A percentile compares a stretch with the other conserved stretches of the same genome.
phyloP scores from a whole-genome alignment of 345 rosid species.

The Citrus glauca region DNA sequence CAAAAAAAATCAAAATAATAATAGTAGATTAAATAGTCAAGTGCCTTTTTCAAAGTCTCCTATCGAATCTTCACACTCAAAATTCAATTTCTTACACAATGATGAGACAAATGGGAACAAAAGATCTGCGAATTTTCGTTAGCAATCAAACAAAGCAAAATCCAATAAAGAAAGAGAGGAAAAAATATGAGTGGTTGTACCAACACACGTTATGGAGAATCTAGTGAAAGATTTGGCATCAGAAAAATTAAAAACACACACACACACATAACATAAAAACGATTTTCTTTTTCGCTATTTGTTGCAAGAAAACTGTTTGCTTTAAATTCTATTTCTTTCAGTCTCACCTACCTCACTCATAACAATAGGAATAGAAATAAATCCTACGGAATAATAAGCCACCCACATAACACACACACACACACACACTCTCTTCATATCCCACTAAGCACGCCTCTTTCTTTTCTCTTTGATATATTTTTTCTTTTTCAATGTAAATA shows the following conservation, averaged over 20 bases:
- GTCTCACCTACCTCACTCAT: neutral
- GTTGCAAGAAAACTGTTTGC: neutral
- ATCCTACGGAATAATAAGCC: slow-evolving; percentile 16
- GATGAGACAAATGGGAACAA: slow-evolving; percentile 25
- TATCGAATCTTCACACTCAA: slow-evolving; percentile 1
- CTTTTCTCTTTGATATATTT: neutral
- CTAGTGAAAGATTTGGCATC: slow-evolving; percentile 25
- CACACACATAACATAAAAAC: neutral
- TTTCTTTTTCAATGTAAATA: too few species aligned
- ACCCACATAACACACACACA: too few species aligned
- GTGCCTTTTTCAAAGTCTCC: slow-evolving; percentile 6
- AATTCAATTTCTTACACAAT: neutral
- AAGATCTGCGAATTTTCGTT: slow-evolving; percentile 33
- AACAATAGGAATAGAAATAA: neutral
- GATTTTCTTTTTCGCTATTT: neutral
- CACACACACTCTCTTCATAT: too few species aligned
- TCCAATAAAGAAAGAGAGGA: neutral
- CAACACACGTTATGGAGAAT: slow-evolving; percentile 26
- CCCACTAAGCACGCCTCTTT: neutral
- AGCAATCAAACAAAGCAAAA: slow-evolving; percentile 41
- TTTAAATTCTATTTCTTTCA: neutral
- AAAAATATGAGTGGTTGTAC: slow-evolving; percentile 31
- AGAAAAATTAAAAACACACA: neutral
- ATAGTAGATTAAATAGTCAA: slow-evolving; percentile 4
- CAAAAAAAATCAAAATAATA: too few species aligned